A percentile compares a stretch with the other conserved stretches of the same genome.
phyloP scores from a whole-genome alignment of 2,329 filamentous ascomycete species.

The Monosporascus sp. region DNA sequence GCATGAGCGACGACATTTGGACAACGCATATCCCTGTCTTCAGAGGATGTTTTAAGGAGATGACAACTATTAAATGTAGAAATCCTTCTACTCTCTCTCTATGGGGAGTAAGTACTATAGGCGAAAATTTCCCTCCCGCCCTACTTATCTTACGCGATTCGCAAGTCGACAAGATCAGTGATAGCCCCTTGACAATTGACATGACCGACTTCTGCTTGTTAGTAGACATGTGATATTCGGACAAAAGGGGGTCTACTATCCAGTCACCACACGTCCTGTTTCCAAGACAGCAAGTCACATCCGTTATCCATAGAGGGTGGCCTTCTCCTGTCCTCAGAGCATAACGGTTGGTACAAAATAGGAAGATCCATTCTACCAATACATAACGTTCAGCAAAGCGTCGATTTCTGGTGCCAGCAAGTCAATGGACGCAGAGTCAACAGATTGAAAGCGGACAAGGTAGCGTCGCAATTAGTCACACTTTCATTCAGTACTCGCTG shows the following conservation, averaged over 20 bases:
- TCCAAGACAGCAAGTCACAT: background rate
- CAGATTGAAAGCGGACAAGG: background rate
- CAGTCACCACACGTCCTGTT: background rate
- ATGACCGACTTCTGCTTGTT: background rate
- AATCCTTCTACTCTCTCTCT: background rate
- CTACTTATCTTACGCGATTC: no score
- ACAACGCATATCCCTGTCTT: background rate
- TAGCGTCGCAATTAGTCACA: background rate
- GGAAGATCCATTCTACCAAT: background rate
- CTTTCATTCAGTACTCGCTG: background rate
- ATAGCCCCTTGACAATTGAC: background rate
- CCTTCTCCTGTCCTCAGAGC: no score
- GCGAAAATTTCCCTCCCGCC: background rate
- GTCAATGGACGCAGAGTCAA: background rate
- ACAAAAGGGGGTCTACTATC: background rate
- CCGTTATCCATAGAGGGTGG: background rate
- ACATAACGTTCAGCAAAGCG: background rate
- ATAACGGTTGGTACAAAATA: no score
- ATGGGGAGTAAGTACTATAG: background rate
- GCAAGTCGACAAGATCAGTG: no score
- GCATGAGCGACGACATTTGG: no score
- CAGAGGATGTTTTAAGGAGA: background rate
- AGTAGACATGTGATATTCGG: background rate
- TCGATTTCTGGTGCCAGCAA: background rate
- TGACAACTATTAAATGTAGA: background rate